These are phyloP conservation scores for Phanerodontia chrysosporium DNA, from an alignment of 768 basidiomycete species.

Conservation along the genomic window DNA sequence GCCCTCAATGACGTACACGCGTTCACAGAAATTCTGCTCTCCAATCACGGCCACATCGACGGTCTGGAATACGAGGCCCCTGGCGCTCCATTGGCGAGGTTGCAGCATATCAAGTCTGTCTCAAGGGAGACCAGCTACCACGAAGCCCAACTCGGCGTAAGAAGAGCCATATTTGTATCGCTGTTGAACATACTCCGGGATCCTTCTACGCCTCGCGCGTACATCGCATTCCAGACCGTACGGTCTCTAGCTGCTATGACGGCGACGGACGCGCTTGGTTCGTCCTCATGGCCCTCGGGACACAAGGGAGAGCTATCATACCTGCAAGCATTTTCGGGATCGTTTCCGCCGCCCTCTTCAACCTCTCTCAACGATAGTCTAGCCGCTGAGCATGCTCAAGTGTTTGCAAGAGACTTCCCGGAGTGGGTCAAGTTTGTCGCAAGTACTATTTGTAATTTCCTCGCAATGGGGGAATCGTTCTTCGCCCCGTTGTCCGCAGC, in stretches of 20 bases:
- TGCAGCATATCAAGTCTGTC: neutral
- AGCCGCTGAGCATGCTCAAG: constrained; percentile 29
- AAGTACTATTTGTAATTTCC: constrained; percentile 50
- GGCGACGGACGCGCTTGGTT: constrained; percentile 26
- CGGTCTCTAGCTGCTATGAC: constrained; percentile 48
- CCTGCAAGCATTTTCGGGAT: constrained; percentile 21
- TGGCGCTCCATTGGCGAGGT: neutral
- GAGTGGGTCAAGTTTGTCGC: constrained; percentile 62
- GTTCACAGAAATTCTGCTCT: constrained; percentile 61
- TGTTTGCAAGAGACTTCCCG: constrained; percentile 46
- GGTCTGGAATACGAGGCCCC: constrained; percentile 49
- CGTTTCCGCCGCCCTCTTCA: constrained; percentile 18
- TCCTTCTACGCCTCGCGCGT: constrained; percentile 41
- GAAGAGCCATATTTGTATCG: constrained; percentile 46
- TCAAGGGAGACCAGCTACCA: neutral
- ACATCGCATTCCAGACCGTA: constrained; percentile 61
- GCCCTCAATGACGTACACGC: constrained; percentile 67
- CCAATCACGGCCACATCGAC: constrained; percentile 55
- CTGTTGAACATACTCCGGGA: constrained; percentile 59
- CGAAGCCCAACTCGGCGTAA: constrained; percentile 11
- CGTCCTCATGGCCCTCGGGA: constrained; percentile 30
- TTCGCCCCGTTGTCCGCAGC: constrained; percentile 66
- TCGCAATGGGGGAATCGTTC: constrained; percentile 54
- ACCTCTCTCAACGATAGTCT: constrained; percentile 38
- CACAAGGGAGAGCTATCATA: constrained; percentile 20